Conservation (phyloP, 2,329 filamentous ascomycete species). For the Fusarium globosum region DNA sequence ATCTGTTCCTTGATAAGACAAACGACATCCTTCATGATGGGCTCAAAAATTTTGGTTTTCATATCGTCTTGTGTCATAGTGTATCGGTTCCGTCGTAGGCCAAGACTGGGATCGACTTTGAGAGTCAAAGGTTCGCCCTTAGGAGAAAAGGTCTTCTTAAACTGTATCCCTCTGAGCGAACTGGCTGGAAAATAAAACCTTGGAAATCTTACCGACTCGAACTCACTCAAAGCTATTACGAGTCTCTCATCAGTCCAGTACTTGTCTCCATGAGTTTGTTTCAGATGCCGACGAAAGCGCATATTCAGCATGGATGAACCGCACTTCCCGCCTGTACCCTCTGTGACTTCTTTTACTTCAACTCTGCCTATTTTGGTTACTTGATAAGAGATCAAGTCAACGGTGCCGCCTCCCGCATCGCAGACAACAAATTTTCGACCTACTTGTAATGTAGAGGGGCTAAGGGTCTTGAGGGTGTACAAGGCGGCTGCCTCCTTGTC, state of each 20-base stretch:
- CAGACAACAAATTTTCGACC: constrained; percentile 64
- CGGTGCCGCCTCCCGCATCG: constrained; percentile 66
- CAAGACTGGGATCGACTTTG: constrained; percentile 49
- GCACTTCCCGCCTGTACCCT: constrained; percentile 61
- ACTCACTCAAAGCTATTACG: constrained; percentile 55
- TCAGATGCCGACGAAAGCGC: constrained; percentile 58
- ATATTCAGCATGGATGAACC: constrained; percentile 62
- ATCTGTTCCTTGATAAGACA: constrained; percentile 57
- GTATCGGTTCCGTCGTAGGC: constrained; percentile 47
- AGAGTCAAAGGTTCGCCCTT: constrained; percentile 52
- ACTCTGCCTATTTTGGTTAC: constrained; percentile 56
- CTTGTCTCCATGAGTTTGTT: constrained; percentile 56
- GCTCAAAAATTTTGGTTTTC: constrained; percentile 67
- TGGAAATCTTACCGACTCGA: constrained; percentile 52
- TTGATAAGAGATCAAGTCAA: constrained; percentile 65
- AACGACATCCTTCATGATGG: constrained; percentile 57
- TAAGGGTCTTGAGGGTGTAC: constrained; percentile 58
- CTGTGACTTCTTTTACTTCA: constrained; percentile 60
- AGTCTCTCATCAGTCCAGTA: constrained; percentile 57
- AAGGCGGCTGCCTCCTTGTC: constrained; percentile 61
- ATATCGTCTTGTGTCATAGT: constrained; percentile 65
- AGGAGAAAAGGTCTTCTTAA: constrained; percentile 53
- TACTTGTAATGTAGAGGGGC: constrained; percentile 54
- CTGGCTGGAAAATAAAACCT: constrained; percentile 52
- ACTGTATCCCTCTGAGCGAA: constrained; percentile 41